Conservation (phyloP, 345 rosid genomes). For the Citrus cavaleriei region DNA sequence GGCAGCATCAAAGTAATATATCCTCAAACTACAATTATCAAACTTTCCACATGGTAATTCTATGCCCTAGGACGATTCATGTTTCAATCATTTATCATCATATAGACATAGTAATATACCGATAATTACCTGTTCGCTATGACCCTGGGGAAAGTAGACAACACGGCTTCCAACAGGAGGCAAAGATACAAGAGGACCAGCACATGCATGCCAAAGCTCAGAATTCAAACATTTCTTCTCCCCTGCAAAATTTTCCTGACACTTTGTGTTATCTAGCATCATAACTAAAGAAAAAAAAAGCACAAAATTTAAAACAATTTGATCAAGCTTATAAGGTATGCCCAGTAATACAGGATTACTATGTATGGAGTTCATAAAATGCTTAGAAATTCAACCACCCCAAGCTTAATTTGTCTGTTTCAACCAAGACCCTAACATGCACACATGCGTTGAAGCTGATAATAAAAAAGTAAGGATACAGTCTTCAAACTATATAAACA, state of each 20-base stretch:
- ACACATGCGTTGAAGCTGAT: neutral
- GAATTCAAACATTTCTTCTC: slow-evolving; percentile 79
- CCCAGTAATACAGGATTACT: neutral
- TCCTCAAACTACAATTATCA: neutral
- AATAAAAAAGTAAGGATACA: neutral
- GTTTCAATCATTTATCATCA: neutral
- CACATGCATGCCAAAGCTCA: slow-evolving; percentile 96
- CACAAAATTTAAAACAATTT: neutral
- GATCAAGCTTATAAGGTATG: neutral
- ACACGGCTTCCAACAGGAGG: slow-evolving; percentile 87
- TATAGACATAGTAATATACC: neutral
- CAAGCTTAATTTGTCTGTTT: neutral
- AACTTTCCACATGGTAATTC: neutral
- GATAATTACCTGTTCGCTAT: slow-evolving; percentile 76
- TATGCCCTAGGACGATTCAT: neutral
- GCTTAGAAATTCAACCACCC: neutral
- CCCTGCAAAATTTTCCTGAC: slow-evolving; percentile 34
- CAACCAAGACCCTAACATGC: neutral
- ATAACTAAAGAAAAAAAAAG: neutral
- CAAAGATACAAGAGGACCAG: slow-evolving; percentile 83
- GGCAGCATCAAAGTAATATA: neutral
- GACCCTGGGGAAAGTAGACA: slow-evolving; percentile 93
- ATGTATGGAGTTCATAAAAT: neutral
- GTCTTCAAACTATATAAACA: neutral
- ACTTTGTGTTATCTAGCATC: neutral